Evolutionary conservation across 768 basidiomycete genomes (phyloP).

Genomic region (Gyrodon lividus): DNA sequence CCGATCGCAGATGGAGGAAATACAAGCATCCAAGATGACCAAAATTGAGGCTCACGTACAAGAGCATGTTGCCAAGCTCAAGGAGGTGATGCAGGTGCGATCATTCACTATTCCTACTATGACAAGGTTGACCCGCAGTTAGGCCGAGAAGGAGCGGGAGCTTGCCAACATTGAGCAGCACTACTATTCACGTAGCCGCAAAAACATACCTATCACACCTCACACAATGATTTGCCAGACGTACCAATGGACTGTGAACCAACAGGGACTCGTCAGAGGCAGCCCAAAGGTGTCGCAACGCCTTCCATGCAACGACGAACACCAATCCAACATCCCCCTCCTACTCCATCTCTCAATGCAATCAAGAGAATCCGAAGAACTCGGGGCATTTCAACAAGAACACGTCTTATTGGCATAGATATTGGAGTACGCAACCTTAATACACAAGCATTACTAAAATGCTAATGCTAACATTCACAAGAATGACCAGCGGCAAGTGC

Average conservation of each 20-base stretch:
- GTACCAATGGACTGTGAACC: too few species aligned
- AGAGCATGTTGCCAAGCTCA: neutral
- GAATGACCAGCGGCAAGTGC: neutral
- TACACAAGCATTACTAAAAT: neutral
- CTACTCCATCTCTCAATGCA: neutral
- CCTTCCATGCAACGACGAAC: neutral
- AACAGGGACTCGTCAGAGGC: neutral
- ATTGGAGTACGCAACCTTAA: neutral
- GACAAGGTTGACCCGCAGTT: neutral
- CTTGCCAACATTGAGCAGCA: constrained; percentile 11
- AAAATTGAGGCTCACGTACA: neutral
- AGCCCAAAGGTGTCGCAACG: neutral
- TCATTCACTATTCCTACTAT: neutral
- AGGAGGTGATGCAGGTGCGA: neutral
- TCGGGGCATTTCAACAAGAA: neutral
- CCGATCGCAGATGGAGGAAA: neutral
- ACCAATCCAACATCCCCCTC: neutral
- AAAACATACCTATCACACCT: neutral
- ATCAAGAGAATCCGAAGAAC: constrained; percentile 7
- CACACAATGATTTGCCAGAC: neutral
- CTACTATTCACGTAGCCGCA: neutral
- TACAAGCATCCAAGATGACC: neutral
- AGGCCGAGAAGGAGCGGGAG: constrained; percentile 8
- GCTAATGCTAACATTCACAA: neutral
- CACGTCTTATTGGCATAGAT: neutral